Evolutionary conservation across 1,284 basidiomycete species (phyloP), one percentile per base, ranked within the genome.

Genomic region (Lignosus rhinocerotis): DNA sequence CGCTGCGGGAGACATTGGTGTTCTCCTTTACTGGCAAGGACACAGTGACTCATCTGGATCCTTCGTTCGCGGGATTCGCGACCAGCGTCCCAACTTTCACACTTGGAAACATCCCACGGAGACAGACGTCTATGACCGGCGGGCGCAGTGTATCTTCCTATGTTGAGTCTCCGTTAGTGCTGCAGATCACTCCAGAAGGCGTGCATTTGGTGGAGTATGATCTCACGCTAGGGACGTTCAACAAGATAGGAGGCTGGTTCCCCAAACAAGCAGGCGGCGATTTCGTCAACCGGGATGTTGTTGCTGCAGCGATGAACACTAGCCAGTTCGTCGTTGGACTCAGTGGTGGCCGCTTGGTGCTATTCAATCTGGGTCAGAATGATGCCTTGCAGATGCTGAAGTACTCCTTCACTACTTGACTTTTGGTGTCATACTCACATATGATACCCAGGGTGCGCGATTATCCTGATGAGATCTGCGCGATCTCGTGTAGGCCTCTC

Each of bases 171-270:
- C 72, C 78, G 30, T 71, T 81, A 8, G 77, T 90, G 0, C 80
- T 92, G 0, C 94, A 96, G 70, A 88, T 94, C 10, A 90, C 89
- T 0, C 72, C 83, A 1, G 74, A 72, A 6, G 82, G 79, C 1
- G 80, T 88, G 5, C 68, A 72, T 55, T 67, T 93, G 53, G 71
- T 88, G 3, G 78, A 86, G 61, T 82, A 80, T 64, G 80, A 88
- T 55, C 36, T 62, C 42, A 56, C 68, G 43, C 43, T 76, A 63
- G 72, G 64, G 45, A 67, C 66, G 55, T 78, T 77, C 63, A 67
- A 46, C 12, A 65, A 66, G 19, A 61, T 75, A 43, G 74, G 73
- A 33, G 64, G 69, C 2, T 73, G 78, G 76, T 67, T 61, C 0
- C 69, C 72, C 38, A 70, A 72, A 61, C 56, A 65, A 4, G 21